Base-by-base conservation (phyloP, 371 early-diverging fungal genomes). In the Mortierella sp. region DNA sequence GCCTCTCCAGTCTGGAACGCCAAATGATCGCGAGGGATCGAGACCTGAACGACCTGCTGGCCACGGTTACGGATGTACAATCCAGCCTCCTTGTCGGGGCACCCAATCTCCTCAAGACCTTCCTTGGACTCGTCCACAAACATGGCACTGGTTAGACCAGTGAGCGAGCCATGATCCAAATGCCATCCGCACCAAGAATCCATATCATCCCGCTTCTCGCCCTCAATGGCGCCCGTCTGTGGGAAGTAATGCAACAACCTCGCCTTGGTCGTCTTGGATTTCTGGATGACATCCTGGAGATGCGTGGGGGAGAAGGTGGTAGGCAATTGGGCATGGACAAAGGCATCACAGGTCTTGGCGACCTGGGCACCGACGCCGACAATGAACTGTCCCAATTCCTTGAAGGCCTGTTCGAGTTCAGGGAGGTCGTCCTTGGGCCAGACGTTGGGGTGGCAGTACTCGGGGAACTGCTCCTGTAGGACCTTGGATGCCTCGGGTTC, bases 1-100 rank as follows among this genome's bases (percentile, higher is more conserved):
- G 94, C 92, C 79, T 92, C 92, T n/a, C 94, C 94, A 14, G 92
- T 90, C 77, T 94, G 94, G 89, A 94, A 93, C 11, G 93, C 93
- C 19, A 93, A 75, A 50, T 88, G 87, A 77, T 93, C 92, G 4
- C 79, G 55, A 11, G 94, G 94, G 71, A 94, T 92, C n/a, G 81
- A 77, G 46, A 91, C 90, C 76, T 88, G 76, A 37, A 89, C 87
- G 37, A 90, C 79, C 8, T 87, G 72, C 43, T 88, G 89, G 34
- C 86, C 85, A 55, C 91, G 90, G 69, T 77, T 88, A 37, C 90
- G 82, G 77, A 93, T 91, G 79, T 93, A 93, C 44, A 94, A 80
- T 2, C 94, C 93, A 8, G 91, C 88, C 21, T 76, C 77, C 13
- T 75, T 69, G 55, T 90, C 90, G 0, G 90, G 89, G 73, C 88